Percentiles rank a stretch among this genome's conserved stretches.
Evolutionary conservation across 2,329 filamentous ascomycete genomes (phyloP).

Genomic region (Diaporthe amygdali): DNA sequence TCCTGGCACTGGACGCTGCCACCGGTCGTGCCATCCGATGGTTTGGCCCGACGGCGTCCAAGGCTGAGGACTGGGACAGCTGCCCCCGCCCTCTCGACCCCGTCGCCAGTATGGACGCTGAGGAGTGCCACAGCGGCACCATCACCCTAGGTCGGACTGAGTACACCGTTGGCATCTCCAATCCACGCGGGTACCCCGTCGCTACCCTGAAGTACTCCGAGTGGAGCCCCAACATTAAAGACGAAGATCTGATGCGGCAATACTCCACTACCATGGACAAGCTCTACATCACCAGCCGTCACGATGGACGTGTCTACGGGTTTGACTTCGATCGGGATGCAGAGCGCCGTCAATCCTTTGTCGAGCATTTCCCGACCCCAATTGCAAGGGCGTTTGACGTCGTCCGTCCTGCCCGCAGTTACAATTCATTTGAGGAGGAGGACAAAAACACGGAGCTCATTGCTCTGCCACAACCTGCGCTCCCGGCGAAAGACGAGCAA

Average conservation of each 20-base stretch:
- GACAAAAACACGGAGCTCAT: slow-evolving; percentile 77
- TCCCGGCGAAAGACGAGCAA: slow-evolving; percentile 59
- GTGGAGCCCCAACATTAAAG: slow-evolving; percentile 91
- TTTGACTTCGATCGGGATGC: slow-evolving; percentile 69
- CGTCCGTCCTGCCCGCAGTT: slow-evolving; percentile 61
- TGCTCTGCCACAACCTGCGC: slow-evolving; percentile 82
- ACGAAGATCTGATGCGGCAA: slow-evolving; percentile 84
- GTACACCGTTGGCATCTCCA: slow-evolving; percentile 87
- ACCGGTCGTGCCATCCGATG: slow-evolving; percentile 83
- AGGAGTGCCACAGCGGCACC: slow-evolving; percentile 81
- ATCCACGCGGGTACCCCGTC: slow-evolving; percentile 74
- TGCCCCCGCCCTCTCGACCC: slow-evolving; percentile 74
- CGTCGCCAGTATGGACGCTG: slow-evolving; percentile 70
- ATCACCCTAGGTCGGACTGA: slow-evolving; percentile 86
- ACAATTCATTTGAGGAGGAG: slow-evolving; percentile 45
- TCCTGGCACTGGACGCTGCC: slow-evolving; percentile 87
- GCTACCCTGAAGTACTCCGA: slow-evolving; percentile 93
- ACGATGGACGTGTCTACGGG: slow-evolving; percentile 83
- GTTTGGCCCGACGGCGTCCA: slow-evolving; percentile 76
- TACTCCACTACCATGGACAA: slow-evolving; percentile 82
- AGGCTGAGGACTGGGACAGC: slow-evolving; percentile 73
- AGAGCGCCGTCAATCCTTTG: slow-evolving; percentile 64
- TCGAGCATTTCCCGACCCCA: slow-evolving; percentile 73
- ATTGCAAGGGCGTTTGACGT: slow-evolving; percentile 91
- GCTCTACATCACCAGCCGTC: slow-evolving; percentile 85